phyloP scores from a whole-genome alignment of 352 stramenopile species.

The Phytophthora hibernalis region DNA sequence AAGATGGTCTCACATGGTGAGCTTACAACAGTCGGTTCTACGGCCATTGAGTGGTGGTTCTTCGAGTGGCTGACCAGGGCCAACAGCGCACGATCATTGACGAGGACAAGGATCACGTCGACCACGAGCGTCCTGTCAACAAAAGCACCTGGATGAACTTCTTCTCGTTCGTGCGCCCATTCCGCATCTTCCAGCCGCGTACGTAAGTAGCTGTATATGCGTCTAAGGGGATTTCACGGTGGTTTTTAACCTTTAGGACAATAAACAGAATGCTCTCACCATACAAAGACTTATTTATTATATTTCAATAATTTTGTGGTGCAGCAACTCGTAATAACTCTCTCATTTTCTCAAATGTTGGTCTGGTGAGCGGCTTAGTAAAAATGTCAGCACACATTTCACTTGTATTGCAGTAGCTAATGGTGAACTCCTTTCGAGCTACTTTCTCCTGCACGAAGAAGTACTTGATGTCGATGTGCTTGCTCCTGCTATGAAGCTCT shows the following conservation, averaged over 20 bases:
- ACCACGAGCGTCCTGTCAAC: neutral
- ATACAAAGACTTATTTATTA: neutral
- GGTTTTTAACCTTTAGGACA: constrained; percentile 8
- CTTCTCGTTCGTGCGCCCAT: constrained; percentile 1
- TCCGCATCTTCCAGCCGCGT: neutral
- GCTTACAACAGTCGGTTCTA: neutral
- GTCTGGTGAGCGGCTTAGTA: neutral
- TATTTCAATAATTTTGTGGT: neutral
- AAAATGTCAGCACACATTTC: constrained; percentile 14
- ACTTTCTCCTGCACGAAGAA: constrained; percentile 17
- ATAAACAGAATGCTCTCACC: constrained; percentile 12
- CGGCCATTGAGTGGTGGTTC: neutral
- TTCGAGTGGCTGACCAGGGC: neutral
- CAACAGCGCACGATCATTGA: neutral
- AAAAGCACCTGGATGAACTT: neutral
- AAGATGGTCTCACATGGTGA: neutral
- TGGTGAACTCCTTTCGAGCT: constrained; percentile 10
- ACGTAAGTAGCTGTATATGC: neutral
- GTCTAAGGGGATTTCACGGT: constrained; percentile 11
- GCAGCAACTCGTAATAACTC: constrained; percentile 7
- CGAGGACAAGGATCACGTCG: neutral
- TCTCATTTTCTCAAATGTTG: constrained; percentile 16
- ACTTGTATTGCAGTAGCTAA: constrained; percentile 17
- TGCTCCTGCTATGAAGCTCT: constrained; percentile 4
- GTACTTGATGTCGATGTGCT: constrained; percentile 24